Conservation (phyloP, 208 protist species). For the Trypanosoma scelopori region DNA sequence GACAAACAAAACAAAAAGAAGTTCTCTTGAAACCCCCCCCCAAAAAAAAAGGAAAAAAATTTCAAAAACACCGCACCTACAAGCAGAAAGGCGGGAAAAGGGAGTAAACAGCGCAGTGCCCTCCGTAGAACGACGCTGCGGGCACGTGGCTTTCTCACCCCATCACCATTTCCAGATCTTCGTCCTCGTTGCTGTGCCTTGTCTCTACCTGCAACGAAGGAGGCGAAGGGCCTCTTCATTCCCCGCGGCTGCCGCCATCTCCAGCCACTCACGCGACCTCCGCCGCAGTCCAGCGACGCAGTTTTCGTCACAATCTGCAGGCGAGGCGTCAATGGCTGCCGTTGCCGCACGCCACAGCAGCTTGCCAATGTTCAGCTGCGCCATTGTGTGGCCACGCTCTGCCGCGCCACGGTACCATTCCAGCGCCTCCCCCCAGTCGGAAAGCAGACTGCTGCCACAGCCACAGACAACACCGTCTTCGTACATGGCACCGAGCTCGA, state of each 20-base stretch:
- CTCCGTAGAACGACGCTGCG: background rate
- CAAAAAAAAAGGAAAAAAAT: constrained; percentile 6
- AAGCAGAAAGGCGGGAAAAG: constrained; percentile 20
- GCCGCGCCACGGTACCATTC: constrained; percentile 65
- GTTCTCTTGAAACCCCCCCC: too few species aligned
- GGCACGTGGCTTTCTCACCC: background rate
- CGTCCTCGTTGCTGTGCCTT: background rate
- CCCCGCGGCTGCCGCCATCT: constrained; percentile 44
- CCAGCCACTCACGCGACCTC: constrained; percentile 56
- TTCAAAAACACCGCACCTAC: background rate
- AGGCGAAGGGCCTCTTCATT: constrained; percentile 69
- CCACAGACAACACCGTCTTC: constrained; percentile 39
- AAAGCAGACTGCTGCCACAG: constrained; percentile 13
- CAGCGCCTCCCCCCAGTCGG: constrained; percentile 81
- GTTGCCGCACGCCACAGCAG: constrained; percentile 51
- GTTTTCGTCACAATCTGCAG: constrained; percentile 1
- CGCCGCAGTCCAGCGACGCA: constrained; percentile 26
- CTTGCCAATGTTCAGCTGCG: constrained; percentile 82
- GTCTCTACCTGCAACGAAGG: constrained; percentile 28
- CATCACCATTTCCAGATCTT: background rate
- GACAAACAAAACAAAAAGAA: too few species aligned
- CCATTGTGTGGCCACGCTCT: constrained; percentile 45
- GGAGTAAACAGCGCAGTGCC: constrained; percentile 10
- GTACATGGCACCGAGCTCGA: constrained; percentile 73
- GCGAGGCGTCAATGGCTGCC: constrained; percentile 23